phyloP scores from a whole-genome alignment of 2,329 filamentous ascomycete species.

The Ophidiomyces ophidiicola region DNA sequence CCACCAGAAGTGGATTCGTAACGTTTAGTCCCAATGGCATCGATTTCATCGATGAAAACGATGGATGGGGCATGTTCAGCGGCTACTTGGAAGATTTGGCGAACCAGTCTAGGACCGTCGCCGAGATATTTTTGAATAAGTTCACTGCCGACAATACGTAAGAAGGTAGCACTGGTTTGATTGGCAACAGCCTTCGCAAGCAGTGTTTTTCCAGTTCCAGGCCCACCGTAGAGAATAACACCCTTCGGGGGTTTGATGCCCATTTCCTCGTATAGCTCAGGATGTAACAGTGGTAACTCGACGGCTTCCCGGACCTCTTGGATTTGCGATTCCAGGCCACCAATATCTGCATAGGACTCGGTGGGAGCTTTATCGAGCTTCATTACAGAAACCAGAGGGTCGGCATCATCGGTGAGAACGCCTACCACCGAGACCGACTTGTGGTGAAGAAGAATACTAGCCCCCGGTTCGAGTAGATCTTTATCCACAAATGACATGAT shows the following conservation, averaged over 20 bases:
- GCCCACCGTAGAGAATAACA: slow-evolving; percentile 95
- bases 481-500: slow-evolving; percentile 99
- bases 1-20: slow-evolving; percentile 96
- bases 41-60: slow-evolving; percentile 98
- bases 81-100: slow-evolving; percentile 81
- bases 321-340: slow-evolving; percentile 86
- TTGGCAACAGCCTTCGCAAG: slow-evolving; percentile 96
- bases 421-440: slow-evolving; percentile 97
- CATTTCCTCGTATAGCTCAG: slow-evolving; percentile 98
- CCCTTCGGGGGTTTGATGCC: slow-evolving; percentile 99
- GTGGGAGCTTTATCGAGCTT: slow-evolving; percentile 98
- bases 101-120: slow-evolving; percentile 85
- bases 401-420: slow-evolving; percentile 89
- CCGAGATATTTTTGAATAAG: slow-evolving; percentile 98
- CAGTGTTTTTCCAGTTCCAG: slow-evolving; percentile 91
- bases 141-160: slow-evolving; percentile 93
- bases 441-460: slow-evolving; percentile 88
- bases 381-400: slow-evolving; percentile 95
- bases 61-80: slow-evolving; percentile 94
- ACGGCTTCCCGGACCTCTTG: slow-evolving; percentile 97
- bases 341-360: slow-evolving; percentile 96
- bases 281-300: slow-evolving; percentile 85
- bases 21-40: slow-evolving; percentile 96
- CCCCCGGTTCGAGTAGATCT: slow-evolving; percentile 88
- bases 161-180: slow-evolving; percentile 95